phyloP scores from a whole-genome alignment of 768 basidiomycete genomes.

The Solioccasus polychromus region DNA sequence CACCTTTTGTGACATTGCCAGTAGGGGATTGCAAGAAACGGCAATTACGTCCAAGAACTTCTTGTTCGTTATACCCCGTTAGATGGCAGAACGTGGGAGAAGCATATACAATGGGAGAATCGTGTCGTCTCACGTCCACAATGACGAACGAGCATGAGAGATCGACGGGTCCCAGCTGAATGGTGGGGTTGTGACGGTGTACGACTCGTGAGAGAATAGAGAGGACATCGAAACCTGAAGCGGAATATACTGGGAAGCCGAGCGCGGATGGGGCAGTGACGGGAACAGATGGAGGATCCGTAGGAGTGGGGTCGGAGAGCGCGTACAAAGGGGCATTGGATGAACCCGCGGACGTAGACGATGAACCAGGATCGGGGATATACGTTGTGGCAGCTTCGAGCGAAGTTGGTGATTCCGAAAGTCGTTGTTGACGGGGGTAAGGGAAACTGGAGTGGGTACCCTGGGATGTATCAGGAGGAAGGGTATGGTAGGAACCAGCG shows the following conservation, averaged over 20 bases:
- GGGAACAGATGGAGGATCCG: conserved; percentile 1
- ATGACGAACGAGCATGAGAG: conserved; percentile 91
- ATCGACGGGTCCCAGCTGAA: conserved; percentile 88
- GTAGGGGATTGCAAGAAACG: conserved; percentile 84
- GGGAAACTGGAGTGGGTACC: background rate
- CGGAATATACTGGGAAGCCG: conserved; percentile 72
- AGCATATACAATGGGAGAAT: conserved; percentile 88
- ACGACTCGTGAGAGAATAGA: conserved; percentile 77
- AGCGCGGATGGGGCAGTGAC: conserved; percentile 32
- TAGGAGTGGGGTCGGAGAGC: no score
- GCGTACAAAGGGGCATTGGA: background rate
- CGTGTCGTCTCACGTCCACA: conserved; percentile 76
- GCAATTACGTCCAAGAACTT: conserved; percentile 89
- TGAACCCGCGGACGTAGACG: conserved; percentile 2
- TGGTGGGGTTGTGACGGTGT: conserved; percentile 66
- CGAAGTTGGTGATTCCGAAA: conserved; percentile 5
- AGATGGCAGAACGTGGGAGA: conserved; percentile 78
- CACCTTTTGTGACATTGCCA: conserved; percentile 50
- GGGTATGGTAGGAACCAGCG: background rate
- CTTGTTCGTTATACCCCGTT: conserved; percentile 70
- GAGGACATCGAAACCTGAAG: conserved; percentile 88
- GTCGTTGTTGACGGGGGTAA: conserved; percentile 5
- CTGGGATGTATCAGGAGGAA: conserved; percentile 1
- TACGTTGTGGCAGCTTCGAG: conserved; percentile 2
- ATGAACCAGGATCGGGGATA: conserved; percentile 4